phyloP scores from a whole-genome alignment of 1,139 yeast species.

The Taiozyma onychis region DNA sequence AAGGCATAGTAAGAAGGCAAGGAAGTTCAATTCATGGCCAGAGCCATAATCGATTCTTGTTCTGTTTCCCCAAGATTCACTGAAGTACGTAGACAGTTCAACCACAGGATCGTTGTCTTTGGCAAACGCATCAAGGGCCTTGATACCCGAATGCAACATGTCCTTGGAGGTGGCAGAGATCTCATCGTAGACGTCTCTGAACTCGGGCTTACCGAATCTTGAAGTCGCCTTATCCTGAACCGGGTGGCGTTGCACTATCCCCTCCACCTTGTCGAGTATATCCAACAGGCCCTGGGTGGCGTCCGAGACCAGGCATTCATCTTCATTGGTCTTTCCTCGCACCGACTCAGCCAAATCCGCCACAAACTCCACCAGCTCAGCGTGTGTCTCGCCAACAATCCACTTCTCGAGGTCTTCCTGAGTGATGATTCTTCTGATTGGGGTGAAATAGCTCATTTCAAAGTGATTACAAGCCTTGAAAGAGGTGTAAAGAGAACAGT shows the following conservation, averaged over 20 bases:
- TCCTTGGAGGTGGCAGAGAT: slow-evolving; percentile 30
- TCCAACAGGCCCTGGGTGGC: slow-evolving; percentile 31
- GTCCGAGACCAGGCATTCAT: slow-evolving; percentile 33
- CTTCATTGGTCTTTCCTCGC: slow-evolving; percentile 52
- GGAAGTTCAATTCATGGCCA: slow-evolving; percentile 89
- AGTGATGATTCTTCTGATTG: slow-evolving; percentile 53
- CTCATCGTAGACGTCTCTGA: slow-evolving; percentile 79
- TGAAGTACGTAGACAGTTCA: slow-evolving; percentile 49
- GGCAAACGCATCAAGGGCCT: slow-evolving; percentile 18
- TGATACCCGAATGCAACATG: slow-evolving; percentile 22
- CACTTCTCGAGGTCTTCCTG: slow-evolving; percentile 60
- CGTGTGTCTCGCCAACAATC: slow-evolving; percentile 47
- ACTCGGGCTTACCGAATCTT: slow-evolving; percentile 89
- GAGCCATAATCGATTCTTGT: slow-evolving; percentile 93
- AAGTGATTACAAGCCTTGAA: background rate
- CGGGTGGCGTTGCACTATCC: slow-evolving; percentile 52
- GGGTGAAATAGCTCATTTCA: slow-evolving; percentile 24
- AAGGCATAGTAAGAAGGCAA: slow-evolving; percentile 62
- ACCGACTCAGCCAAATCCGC: slow-evolving; percentile 59
- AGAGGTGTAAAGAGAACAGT: background rate
- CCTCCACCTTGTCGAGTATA: slow-evolving; percentile 41
- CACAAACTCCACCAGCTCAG: slow-evolving; percentile 49
- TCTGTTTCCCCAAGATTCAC: slow-evolving; percentile 79
- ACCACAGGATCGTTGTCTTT: slow-evolving; percentile 20
- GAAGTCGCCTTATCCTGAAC: slow-evolving; percentile 58